These are phyloP conservation scores for Didymella exigua DNA, from an alignment of 2,329 filamentous ascomycete species.

Conservation along the genomic window DNA sequence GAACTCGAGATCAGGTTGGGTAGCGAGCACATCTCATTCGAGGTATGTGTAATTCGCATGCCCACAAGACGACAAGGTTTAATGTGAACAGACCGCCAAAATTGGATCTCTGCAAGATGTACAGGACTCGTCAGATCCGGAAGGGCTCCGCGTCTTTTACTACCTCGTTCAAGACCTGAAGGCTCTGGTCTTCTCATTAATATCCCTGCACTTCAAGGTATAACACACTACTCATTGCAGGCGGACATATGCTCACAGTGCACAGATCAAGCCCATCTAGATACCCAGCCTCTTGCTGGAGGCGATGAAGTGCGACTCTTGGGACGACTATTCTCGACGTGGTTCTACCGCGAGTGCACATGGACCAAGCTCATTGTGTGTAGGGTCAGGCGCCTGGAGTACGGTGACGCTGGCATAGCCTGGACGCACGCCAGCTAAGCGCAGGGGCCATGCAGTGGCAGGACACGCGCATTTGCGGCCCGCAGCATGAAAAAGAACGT, in stretches of 20 bases:
- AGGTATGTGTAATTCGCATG: conserved; percentile 62
- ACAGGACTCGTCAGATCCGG: conserved; percentile 92
- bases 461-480: background rate
- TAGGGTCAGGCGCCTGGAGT: conserved; percentile 15
- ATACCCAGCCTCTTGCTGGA: background rate
- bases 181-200: conserved; percentile 93
- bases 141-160: conserved; percentile 96
- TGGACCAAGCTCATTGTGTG: background rate
- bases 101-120: conserved; percentile 97
- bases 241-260: conserved; percentile 12
- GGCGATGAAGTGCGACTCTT: conserved; percentile 20
- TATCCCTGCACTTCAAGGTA: conserved; percentile 95
- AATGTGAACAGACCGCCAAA: conserved; percentile 78
- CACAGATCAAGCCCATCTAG: conserved; percentile 73
- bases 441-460: conserved; percentile 1
- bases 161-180: conserved; percentile 98
- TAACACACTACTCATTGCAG: background rate
- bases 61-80: conserved; percentile 18
- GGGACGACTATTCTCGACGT: conserved; percentile 4
- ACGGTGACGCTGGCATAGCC: background rate
- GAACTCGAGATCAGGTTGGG: conserved; percentile 94
- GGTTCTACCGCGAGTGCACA: conserved; percentile 14
- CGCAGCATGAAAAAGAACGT: background rate
- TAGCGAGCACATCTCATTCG: conserved; percentile 96
- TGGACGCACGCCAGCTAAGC: background rate